Base-by-base conservation (phyloP, 176 grass and related monocot genomes). In the Poa pratensis region DNA sequence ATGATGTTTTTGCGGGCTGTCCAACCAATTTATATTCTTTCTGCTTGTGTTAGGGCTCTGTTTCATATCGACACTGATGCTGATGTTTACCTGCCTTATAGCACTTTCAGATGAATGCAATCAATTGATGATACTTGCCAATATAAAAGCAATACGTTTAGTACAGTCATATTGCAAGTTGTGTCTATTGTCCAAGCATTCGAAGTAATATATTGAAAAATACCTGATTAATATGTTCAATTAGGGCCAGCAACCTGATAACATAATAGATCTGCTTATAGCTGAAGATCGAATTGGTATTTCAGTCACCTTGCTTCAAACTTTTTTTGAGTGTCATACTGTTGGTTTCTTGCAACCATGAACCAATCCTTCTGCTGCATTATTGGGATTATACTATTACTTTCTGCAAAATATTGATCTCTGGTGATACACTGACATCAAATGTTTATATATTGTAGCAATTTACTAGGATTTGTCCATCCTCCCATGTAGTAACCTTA, bases 1-100 rank as follows among this genome's bases (percentile, higher is more conserved):
- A 82, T 72, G 79, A 55, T 86, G 45, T 32, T 82, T 49, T 32
- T 11, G 27, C 19, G 1, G 49, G 53, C 53, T 90, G 13, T 63
- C 39, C 45, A 46, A 39, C 45, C 70, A 18, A 30, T 86, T 86
- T 79, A 50, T 65, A 45, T 18, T 6, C 13, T 81, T 83, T 72
- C 53, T 48, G 30, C 62, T 65, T 65, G 27, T 65, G 53, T 89
- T 58, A 49, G 78, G 77, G 24, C 63, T 82, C 68, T 84, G 18
- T 23, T 12, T 58, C 18, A 77, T 85, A 32, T 32, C 37, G 26
- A 69, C 10, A 48, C 53, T 57, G 60, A 89, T 75, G 46, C 71
- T 74, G 23, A 35, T 85, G 40, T 52, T 8, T 68, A 48, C 43
- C 49, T 89, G 48, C 48, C 35, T 68, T 80, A 62, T n/a, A 66